phyloP scores from a whole-genome alignment of 768 basidiomycete genomes.

The Russula foetens region DNA sequence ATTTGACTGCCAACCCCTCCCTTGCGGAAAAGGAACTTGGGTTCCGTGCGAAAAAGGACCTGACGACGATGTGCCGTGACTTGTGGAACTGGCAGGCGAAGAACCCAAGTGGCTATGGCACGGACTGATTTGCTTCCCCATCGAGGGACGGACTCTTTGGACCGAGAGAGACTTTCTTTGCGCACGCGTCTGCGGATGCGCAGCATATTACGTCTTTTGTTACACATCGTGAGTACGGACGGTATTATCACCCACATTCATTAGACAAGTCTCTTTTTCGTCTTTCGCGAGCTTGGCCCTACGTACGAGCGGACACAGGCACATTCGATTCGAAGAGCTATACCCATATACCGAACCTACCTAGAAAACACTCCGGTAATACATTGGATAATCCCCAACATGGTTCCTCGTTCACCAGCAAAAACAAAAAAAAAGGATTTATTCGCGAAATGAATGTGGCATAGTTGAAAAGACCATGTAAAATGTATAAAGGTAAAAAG shows the following conservation, averaged over 20 bases:
- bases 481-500: background rate
- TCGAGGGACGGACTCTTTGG: background rate
- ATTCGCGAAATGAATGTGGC: background rate
- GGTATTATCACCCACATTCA: background rate
- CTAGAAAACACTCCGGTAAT: conserved; percentile 3
- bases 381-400: background rate
- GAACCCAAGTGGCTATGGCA: conserved; percentile 70
- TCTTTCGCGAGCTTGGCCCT: background rate
- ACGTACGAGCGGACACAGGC: background rate
- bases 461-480: background rate
- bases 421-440: too few relatives aligned
- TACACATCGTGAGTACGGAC: conserved; percentile 9
- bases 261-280: conserved; percentile 5
- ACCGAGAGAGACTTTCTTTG: background rate
- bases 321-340: conserved; percentile 4
- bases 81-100: conserved; percentile 99
- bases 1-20: conserved; percentile 88
- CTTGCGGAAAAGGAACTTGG: conserved; percentile 91
- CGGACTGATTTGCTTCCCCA: conserved; percentile 2
- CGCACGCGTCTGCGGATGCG: background rate
- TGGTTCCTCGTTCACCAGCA: background rate
- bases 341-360: conserved; percentile 11
- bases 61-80: conserved; percentile 93
- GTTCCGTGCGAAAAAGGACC: conserved; percentile 71
- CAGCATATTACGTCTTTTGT: background rate